Evolutionary conservation across 805 yeast genomes (phyloP).

Genomic region (Hemisphaericaspora nanyangensis): DNA sequence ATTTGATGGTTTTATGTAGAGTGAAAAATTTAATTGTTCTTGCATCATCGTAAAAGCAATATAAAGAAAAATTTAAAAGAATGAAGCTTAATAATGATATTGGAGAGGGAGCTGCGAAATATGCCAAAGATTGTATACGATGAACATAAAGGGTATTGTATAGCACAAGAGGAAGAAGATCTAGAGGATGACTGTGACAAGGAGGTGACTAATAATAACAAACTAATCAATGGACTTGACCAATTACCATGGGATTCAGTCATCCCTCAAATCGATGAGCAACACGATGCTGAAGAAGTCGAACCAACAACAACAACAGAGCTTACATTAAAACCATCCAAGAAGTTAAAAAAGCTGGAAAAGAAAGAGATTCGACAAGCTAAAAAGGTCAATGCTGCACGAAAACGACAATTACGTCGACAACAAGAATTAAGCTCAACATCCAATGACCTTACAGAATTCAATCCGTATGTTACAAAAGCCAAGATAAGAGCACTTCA

Average conservation of each 20-base stretch:
- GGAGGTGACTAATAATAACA: too few species aligned
- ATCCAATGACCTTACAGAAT: slow-evolving; percentile 1
- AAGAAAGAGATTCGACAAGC: slow-evolving; percentile 17
- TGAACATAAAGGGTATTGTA: slow-evolving; percentile 12
- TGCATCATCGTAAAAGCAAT: too few species aligned
- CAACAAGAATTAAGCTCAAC: slow-evolving; percentile 8
- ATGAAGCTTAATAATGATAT: too few species aligned
- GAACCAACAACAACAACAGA: background rate
- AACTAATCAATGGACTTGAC: slow-evolving; percentile 34
- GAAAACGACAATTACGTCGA: slow-evolving; percentile 14
- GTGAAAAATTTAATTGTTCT: too few species aligned
- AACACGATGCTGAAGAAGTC: slow-evolving; percentile 7
- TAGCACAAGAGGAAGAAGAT: background rate
- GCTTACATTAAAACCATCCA: background rate
- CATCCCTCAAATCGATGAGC: slow-evolving; percentile 1
- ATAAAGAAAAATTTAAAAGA: too few species aligned
- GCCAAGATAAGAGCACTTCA: slow-evolving; percentile 17
- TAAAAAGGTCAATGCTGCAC: slow-evolving; percentile 20
- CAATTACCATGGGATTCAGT: slow-evolving; percentile 30
- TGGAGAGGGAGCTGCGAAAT: too few species aligned
- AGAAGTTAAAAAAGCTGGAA: slow-evolving; percentile 16
- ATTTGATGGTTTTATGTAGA: too few species aligned
- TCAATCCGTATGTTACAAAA: slow-evolving; percentile 13
- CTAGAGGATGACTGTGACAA: background rate
- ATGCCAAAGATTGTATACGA: slow-evolving; percentile 9